Base-by-base conservation (phyloP, 2,329 filamentous ascomycete genomes). In the Lachnum nothofagi region DNA sequence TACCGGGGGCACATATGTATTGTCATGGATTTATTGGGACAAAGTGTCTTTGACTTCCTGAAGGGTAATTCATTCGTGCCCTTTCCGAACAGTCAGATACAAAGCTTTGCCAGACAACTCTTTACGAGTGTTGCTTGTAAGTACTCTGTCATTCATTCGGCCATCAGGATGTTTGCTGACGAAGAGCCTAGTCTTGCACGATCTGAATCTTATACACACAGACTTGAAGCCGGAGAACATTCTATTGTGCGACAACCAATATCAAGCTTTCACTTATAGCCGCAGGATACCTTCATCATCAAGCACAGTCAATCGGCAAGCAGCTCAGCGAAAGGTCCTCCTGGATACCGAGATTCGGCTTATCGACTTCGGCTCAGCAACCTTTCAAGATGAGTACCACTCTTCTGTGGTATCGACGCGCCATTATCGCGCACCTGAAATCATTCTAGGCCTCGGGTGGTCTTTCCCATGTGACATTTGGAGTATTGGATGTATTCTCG, bases 61-160 rank as follows among this genome's bases (percentile, higher is more conserved):
- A 98, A 98, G 72, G 84, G 85, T 63, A 97, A 97, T 65, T 80
- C 82, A 56, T 98, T 98, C 65, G 90, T 95, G 16, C 93, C 93
- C 0, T 98, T 98, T 64, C 93, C 93, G 10, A 97, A 94, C 74
- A 96, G 91, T 58, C 93, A 98, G 69, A 98, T 98, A 51, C 93
- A 97, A 68, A 91, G 82, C 66, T 97, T 98, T 74, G 93, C 93
- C 41, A 83, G 91, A 42, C 93, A 98, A 66, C 75, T 98, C 14
- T 87, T 98, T 53, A 97, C 91, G n/a, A 97, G 91, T 63, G 94
- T 98, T 63, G 93, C 93, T 50, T 98, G 89, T 95, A 73, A 77
- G 88, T 82, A n/a, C 8, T 41, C 23, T 6, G 29, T 44, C 23
- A 31, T n/a, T 10, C 20, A 40, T 35, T 44, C 20, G 24, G 38